These are phyloP conservation scores for Psilocybe mexicana DNA, from an alignment of 1,284 basidiomycete species.

Conservation along the genomic window DNA sequence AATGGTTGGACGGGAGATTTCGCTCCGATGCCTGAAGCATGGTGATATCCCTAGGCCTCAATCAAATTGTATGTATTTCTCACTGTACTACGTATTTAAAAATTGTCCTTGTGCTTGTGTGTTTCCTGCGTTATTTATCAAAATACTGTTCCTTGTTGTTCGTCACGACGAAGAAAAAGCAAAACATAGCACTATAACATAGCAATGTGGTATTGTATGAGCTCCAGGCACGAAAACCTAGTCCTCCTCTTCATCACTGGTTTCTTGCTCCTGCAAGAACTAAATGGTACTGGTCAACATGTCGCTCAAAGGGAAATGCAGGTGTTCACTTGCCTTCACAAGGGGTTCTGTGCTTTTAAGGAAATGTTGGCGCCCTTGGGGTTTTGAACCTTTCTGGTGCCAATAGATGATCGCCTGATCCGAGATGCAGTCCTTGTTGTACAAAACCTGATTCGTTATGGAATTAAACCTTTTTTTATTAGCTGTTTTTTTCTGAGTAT, in stretches of 20 bases:
- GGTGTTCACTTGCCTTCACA: constrained; percentile 69
- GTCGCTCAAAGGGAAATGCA: background rate
- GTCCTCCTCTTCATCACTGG: constrained; percentile 72
- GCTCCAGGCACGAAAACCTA: constrained; percentile 20
- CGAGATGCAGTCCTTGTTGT: constrained; percentile 93
- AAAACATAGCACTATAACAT: constrained; percentile 15
- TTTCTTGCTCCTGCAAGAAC: constrained; percentile 83
- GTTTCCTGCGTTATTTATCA: constrained; percentile 7
- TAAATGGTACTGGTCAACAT: constrained; percentile 29
- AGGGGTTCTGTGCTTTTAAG: constrained; percentile 85
- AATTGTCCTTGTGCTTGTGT: constrained; percentile 4
- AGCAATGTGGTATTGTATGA: constrained; percentile 8
- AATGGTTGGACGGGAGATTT: constrained; percentile 78
- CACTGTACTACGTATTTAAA: constrained; percentile 8
- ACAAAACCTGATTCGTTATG: constrained; percentile 65
- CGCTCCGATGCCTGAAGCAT: constrained; percentile 76
- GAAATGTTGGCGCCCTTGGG: constrained; percentile 94
- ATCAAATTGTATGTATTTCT: background rate
- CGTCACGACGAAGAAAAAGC: constrained; percentile 8
- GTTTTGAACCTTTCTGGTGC: constrained; percentile 95
- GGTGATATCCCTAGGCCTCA: constrained; percentile 42
- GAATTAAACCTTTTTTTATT: constrained; percentile 4
- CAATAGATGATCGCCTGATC: constrained; percentile 98
- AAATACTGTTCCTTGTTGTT: constrained; percentile 2
- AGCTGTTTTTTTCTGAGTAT: background rate